Evolutionary conservation across 176 grass and related monocot genomes (phyloP).

Genomic region (Dendrocalamus sinicus): DNA sequence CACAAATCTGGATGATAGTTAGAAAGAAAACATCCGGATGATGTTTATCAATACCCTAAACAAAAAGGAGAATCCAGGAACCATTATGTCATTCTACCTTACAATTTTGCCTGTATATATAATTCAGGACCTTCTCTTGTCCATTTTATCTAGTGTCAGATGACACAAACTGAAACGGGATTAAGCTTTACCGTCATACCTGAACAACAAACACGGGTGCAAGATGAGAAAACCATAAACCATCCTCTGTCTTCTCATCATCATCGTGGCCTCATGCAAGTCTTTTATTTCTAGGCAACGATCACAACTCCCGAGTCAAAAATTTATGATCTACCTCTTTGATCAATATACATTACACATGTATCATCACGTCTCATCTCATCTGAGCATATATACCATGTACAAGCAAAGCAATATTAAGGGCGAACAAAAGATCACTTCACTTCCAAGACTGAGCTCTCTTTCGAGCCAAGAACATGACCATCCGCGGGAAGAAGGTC

Average conservation of each 20-base stretch:
- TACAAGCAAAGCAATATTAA: slow-evolving; percentile 16
- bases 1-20: no score
- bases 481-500: slow-evolving; percentile 65
- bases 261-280: not conserved
- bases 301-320: not conserved
- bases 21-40: no score
- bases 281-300: not conserved
- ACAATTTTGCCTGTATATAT: not conserved
- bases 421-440: slow-evolving; percentile 2
- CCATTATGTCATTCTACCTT: not conserved
- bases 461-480: slow-evolving; percentile 74
- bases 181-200: no score
- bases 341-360: slow-evolving; percentile 17
- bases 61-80: not conserved
- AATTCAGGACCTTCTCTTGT: no score
- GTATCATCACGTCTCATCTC: not conserved
- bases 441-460: slow-evolving; percentile 67
- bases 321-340: not conserved
- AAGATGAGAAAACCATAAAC: not conserved
- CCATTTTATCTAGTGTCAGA: no score
- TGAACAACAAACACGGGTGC: no score
- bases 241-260: no score
- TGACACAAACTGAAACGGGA: no score
- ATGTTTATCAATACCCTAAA: no score
- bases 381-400: slow-evolving; percentile 10